Conservation (phyloP, 2,329 filamentous ascomycete species). For the Ceratocystis huliohia region DNA sequence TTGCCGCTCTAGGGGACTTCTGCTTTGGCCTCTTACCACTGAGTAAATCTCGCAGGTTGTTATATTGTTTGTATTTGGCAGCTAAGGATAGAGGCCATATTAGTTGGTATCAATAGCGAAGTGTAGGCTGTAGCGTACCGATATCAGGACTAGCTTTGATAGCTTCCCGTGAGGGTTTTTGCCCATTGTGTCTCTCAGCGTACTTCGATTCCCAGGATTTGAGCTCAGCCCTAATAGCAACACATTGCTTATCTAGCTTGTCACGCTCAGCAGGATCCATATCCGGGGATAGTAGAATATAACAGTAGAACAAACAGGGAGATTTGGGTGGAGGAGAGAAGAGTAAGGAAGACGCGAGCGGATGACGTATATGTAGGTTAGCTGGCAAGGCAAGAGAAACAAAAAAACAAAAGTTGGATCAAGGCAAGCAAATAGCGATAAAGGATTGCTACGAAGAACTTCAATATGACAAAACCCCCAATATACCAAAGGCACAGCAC, state of each 20-base stretch:
- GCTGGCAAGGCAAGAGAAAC: no score
- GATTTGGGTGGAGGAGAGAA: background rate
- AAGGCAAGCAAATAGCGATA: no score
- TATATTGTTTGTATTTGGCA: slow-evolving; percentile 72
- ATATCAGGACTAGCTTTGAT: slow-evolving; percentile 63
- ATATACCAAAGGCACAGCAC: background rate
- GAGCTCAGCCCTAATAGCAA: slow-evolving; percentile 51
- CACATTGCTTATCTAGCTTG: slow-evolving; percentile 38
- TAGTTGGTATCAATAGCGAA: background rate
- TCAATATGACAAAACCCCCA: no score
- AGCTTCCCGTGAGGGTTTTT: slow-evolving; percentile 59
- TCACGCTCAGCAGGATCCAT: slow-evolving; percentile 38
- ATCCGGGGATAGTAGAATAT: background rate
- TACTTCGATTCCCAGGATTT: slow-evolving; percentile 65
- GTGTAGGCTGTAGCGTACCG: slow-evolving; percentile 36
- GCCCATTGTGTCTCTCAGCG: slow-evolving; percentile 47
- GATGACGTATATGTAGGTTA: no score
- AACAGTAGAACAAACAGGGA: background rate
- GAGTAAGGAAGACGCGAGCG: no score
- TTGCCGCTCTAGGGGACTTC: slow-evolving; percentile 26
- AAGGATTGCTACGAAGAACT: no score
- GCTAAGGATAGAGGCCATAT: slow-evolving; percentile 11
- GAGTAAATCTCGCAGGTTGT: slow-evolving; percentile 48
- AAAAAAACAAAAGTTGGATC: no score
- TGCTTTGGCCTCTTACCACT: slow-evolving; percentile 38